Base-by-base conservation (phyloP, 345 rosid species). In the Brassica incana region DNA sequence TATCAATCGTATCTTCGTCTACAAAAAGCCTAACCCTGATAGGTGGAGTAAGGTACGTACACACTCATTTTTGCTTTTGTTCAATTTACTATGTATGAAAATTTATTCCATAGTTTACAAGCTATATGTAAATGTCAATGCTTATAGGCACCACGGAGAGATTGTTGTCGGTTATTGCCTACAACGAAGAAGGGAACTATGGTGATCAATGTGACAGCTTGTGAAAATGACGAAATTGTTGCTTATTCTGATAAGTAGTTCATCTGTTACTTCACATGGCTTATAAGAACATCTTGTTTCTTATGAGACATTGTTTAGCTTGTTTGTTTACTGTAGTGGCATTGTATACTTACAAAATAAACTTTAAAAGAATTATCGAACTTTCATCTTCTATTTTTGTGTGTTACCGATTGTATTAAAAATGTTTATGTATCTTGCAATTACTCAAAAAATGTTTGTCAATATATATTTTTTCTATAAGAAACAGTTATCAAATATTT, bases 31-130 rank as follows among this genome's bases (percentile, higher is more conserved):
- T 0, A 76, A 83, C 11, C 90, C 93, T 1, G 11, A 73, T 65
- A 68, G 89, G 7, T 90, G 93, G 93, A 84, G 79, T 59, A 86
- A 83, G 87, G 83, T 67, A 20, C 5, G 83, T 67, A 20, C 5
- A 0, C 11, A 2, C 6, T 15, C 0, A 18, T 38, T 38, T 18
- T 9, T 0, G 20, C 6, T 33, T 35, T 15, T 65, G 7, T 8
- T 15, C 4, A 4, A 3, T 63, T 35, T 35, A 35, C 69, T 4
- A 8, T 8, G 14, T 65, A 60, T 23, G 64, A 25, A 0, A 3
- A 65, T 8, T 0, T 2, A 62, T 64, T 30, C 15, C 25, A 65
- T 33, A 29, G 61, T 38, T 29, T 1, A 11, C 1, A 14, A 7
- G 5, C 18, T n/a, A 54, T 16, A 48, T 77, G 45, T 64, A 2